A percentile compares a stretch with the other conserved stretches of the same genome.
phyloP scores from a whole-genome alignment of 805 yeast species.

The Phaffomyces opuntiae region DNA sequence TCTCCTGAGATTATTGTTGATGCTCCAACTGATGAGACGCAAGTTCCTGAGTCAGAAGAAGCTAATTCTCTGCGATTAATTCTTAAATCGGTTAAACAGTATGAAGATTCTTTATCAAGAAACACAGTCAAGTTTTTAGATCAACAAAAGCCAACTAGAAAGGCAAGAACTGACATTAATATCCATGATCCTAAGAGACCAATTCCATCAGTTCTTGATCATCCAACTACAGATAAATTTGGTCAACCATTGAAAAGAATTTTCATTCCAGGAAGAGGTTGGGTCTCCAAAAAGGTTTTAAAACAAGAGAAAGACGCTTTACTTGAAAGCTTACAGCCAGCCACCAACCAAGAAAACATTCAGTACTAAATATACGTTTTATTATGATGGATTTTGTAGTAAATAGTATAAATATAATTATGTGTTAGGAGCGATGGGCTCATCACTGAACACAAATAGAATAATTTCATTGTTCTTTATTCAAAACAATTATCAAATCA shows the following conservation, averaged over 20 bases:
- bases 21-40: too few species aligned
- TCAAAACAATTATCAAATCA: neutral
- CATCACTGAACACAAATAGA: neutral
- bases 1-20: too few species aligned
- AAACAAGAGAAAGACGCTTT: conserved; percentile 13
- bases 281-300: conserved; percentile 31
- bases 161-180: conserved; percentile 17
- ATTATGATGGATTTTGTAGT: neutral
- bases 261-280: conserved; percentile 43
- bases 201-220: conserved; percentile 18
- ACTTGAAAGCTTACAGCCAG: neutral
- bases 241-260: conserved; percentile 38
- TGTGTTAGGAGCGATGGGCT: too few species aligned
- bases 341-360: neutral
- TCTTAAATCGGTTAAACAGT: neutral
- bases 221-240: conserved; percentile 25
- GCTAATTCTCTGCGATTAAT: neutral
- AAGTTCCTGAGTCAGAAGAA: neutral
- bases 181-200: conserved; percentile 16
- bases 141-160: neutral
- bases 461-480: neutral
- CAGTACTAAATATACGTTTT: neutral
- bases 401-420: too few species aligned
- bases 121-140: too few species aligned
- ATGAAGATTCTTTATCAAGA: neutral